A percentile compares a stretch with the other conserved stretches of the same genome.
These are phyloP conservation scores for Flagelloscypha sp. DNA, from an alignment of 768 basidiomycete genomes.

Conservation along the genomic window DNA sequence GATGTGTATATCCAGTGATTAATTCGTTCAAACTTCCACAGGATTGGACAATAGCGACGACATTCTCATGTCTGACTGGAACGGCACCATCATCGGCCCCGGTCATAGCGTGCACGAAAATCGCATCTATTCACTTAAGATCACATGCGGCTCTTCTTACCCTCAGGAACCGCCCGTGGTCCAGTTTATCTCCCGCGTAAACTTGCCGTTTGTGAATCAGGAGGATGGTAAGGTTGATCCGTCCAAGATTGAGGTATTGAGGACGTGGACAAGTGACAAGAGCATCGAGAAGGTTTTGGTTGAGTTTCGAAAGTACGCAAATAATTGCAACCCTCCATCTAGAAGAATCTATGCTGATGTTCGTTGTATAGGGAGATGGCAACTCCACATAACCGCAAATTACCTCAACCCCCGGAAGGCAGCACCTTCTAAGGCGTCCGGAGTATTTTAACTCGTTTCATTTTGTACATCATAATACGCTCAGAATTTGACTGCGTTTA, in stretches of 20 bases:
- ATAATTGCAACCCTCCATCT: not conserved
- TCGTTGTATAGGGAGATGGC: conserved; percentile 77
- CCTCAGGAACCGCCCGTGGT: conserved; percentile 74
- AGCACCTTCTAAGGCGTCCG: conserved; percentile 60
- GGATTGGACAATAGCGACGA: conserved; percentile 90
- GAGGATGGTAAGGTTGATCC: conserved; percentile 72
- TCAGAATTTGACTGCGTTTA: too few relatives aligned
- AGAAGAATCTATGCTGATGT: conserved; percentile 5
- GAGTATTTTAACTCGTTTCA: too few relatives aligned
- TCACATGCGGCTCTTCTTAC: conserved; percentile 70
- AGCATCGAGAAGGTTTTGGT: conserved; percentile 87
- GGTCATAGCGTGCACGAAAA: conserved; percentile 99
- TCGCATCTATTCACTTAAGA: conserved; percentile 93
- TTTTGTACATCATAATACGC: too few relatives aligned
- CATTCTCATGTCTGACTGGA: conserved; percentile 97
- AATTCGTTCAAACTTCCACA: too few relatives aligned
- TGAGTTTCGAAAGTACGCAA: conserved; percentile 80
- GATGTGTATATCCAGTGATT: too few relatives aligned
- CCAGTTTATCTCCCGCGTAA: conserved; percentile 83
- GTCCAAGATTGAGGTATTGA: conserved; percentile 60
- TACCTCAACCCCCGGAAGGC: conserved; percentile 92
- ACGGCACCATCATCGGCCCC: conserved; percentile 97
- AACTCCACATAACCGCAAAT: conserved; percentile 81
- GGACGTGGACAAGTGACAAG: conserved; percentile 63
- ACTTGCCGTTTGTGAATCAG: conserved; percentile 84